phyloP scores from a whole-genome alignment of 371 early-diverging fungal genomes.

The Scutellospora calospora region DNA sequence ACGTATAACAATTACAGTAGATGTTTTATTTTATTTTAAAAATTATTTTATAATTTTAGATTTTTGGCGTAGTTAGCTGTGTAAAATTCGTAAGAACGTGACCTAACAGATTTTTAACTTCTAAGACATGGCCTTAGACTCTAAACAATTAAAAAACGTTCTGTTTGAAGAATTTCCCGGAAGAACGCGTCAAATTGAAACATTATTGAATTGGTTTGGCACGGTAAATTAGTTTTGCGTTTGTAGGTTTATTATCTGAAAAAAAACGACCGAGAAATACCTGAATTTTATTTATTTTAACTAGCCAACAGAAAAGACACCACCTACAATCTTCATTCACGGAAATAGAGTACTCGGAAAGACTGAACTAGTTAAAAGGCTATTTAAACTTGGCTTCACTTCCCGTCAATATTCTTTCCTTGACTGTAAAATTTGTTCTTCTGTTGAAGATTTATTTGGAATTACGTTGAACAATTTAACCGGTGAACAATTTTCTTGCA shows the following conservation, averaged over 20 bases:
- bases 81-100: no score
- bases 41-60: no score
- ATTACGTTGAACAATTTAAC: slow-evolving; percentile 20
- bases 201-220: slow-evolving; percentile 29
- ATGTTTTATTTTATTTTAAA: no score
- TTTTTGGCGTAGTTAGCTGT: no score
- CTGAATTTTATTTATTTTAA: background rate
- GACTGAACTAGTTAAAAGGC: slow-evolving; percentile 26
- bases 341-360: slow-evolving; percentile 35
- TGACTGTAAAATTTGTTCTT: slow-evolving; percentile 6
- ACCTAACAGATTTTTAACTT: no score
- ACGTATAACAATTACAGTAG: no score
- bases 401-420: slow-evolving; percentile 19
- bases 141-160: background rate
- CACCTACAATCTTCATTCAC: slow-evolving; percentile 24
- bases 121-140: background rate
- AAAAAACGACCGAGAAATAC: background rate
- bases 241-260: background rate
- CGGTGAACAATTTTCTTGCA: slow-evolving; percentile 5
- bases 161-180: slow-evolving; percentile 25
- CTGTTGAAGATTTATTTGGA: slow-evolving; percentile 9
- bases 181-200: slow-evolving; percentile 23
- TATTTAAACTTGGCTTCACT: background rate
- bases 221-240: background rate
- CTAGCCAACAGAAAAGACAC: slow-evolving; percentile 34